phyloP scores from a whole-genome alignment of 148 eudicot genomes.

The Silene latifolia region DNA sequence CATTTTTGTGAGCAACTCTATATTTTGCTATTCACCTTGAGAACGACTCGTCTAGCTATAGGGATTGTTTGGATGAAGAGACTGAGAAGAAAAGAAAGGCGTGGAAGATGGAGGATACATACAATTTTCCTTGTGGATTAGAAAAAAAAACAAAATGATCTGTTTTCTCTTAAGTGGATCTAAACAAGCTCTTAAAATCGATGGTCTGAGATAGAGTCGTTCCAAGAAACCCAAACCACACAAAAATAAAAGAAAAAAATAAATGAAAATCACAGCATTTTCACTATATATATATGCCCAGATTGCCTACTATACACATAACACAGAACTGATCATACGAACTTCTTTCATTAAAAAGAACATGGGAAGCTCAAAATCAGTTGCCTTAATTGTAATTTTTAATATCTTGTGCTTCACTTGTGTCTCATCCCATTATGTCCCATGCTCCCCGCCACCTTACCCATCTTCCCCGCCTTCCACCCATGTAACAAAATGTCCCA shows the following conservation, averaged over 20 bases:
- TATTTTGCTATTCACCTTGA: not conserved
- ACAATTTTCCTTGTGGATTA: not conserved
- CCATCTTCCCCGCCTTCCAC: not conserved
- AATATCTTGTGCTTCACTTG: conserved; percentile 32
- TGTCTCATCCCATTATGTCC: conserved; percentile 37
- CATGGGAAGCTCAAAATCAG: conserved; percentile 20
- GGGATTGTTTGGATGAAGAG: not conserved
- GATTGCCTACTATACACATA: not conserved
- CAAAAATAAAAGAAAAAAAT: not conserved
- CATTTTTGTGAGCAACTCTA: not conserved
- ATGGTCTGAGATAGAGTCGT: not conserved
- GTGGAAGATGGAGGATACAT: not conserved
- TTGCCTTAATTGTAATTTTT: conserved; percentile 26
- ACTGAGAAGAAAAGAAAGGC: not conserved
- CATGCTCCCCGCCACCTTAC: conserved; percentile 37
- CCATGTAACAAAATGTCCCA: conserved; percentile 50
- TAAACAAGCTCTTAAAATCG: not conserved
- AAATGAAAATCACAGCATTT: not conserved
- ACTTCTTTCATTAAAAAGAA: conserved; percentile 23
- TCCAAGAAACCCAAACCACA: not conserved
- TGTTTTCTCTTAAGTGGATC: not conserved
- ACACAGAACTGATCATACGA: not conserved
- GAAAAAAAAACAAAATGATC: not conserved
- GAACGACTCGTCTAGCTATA: not conserved
- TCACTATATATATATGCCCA: conserved; percentile 6